These are phyloP conservation scores for Trichoderma orchidacearum DNA, from an alignment of 495 filamentous ascomycete species.

Conservation along the genomic window DNA sequence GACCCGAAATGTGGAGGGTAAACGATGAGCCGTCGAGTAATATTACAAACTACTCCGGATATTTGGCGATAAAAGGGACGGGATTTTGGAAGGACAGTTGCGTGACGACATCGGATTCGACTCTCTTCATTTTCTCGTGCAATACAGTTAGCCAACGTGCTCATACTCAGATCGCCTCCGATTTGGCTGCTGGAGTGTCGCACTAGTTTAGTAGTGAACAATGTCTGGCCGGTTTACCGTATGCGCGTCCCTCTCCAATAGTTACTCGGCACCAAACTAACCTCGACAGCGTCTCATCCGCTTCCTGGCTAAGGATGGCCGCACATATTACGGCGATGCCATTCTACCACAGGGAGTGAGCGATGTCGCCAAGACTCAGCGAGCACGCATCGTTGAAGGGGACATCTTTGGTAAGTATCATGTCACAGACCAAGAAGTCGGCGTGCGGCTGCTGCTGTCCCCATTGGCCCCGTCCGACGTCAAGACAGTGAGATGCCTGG, in stretches of 20 bases:
- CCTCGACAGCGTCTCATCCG: constrained; percentile 53
- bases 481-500: constrained; percentile 63
- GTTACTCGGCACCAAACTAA: background rate
- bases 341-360: constrained; percentile 52
- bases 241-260: background rate
- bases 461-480: constrained; percentile 57
- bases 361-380: constrained; percentile 51
- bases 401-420: constrained; percentile 59
- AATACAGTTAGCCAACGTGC: background rate
- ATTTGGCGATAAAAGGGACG: too few species aligned
- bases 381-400: constrained; percentile 56
- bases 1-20: background rate
- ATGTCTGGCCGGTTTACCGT: background rate
- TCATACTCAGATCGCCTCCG: too few species aligned
- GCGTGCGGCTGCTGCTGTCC: constrained; percentile 52
- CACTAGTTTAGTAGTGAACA: background rate
- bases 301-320: constrained; percentile 64
- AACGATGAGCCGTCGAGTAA: background rate
- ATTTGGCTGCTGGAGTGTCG: too few species aligned
- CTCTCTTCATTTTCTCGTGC: background rate
- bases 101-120: background rate
- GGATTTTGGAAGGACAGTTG: too few species aligned
- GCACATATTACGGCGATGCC: constrained; percentile 72
- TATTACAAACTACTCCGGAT: too few species aligned
- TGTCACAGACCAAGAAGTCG: constrained; percentile 54